Evolutionary conservation across 345 rosid species (phyloP), one percentile per base, ranked within the genome.

Genomic region (Schrenkiella parvula): DNA sequence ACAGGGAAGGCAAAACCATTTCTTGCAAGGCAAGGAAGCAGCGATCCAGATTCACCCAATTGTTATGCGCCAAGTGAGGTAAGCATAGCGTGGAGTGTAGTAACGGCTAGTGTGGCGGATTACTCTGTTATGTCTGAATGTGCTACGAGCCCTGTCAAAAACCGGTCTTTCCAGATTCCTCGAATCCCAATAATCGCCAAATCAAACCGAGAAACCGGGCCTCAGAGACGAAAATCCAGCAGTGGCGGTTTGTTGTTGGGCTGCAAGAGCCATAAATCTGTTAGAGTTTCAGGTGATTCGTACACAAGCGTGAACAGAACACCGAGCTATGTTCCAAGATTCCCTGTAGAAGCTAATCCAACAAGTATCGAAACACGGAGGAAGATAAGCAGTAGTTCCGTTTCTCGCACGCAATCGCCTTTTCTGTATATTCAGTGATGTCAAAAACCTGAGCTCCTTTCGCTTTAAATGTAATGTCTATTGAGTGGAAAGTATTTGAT

Each of bases 21-120:
- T 53, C 84, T 87, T 75, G 80, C 82, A 19, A 82, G 87, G 60
- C 89, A 85, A 82, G 80, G 68, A 64, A 84, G 88, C 18, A 68
- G 69, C 35, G 86, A 80, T 53, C 81, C 80, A 2, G 74, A 80
- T 2, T 88, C 95, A 1, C 93, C 90, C 18, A 72, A 83, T 48
- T 62, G 85, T 65, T 90, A 88, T 55, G 87, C 95, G 6, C 95
- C 98, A 4, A 93, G 98, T 13, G 98, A 93, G 72, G 96, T 83
- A 29, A 90, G 97, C 79, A 84, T 93, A 47, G 87, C 85, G 18
- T 90, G 97, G 98, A 93, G 98, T 32, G 96, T 90, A 3, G 88
- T 87, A 61, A 93, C 98, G 0, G 93, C 87, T 26, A 88, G 97
- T 43, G 93, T 86, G 1, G 96, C 89, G 0, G 98, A 90, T 64